phyloP scores from a whole-genome alignment of 306 rosid species.

The Lathyrus tuberosus region DNA sequence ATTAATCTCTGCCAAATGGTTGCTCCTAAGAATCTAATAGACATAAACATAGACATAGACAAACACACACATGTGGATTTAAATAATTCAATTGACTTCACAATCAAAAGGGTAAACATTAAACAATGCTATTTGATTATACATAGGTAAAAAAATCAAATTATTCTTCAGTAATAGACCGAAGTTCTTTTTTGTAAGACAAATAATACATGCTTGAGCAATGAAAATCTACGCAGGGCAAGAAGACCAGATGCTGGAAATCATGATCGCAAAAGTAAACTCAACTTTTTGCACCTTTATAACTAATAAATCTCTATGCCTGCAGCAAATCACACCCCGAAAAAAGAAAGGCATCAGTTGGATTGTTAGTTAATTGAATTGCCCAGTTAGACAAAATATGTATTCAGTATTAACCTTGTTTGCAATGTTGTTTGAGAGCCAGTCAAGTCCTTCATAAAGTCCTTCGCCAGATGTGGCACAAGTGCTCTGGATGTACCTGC shows the following conservation, averaged over 20 bases:
- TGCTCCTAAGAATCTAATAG: not conserved
- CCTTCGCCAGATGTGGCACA: conserved; percentile 94
- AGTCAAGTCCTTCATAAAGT: conserved; percentile 91
- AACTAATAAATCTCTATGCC: conserved; percentile 55
- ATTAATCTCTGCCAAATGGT: not conserved
- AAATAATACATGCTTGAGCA: conserved; percentile 49
- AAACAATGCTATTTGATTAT: conserved; percentile 48
- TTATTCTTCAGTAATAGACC: conserved; percentile 48
- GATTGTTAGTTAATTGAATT: not conserved
- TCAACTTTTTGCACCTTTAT: conserved; percentile 36
- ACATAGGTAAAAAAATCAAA: conserved; percentile 39
- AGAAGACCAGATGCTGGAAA: conserved; percentile 36
- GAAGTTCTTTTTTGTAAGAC: conserved; percentile 38
- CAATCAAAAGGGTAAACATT: conserved; percentile 41
- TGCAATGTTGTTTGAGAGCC: conserved; percentile 91
- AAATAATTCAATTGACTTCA: conserved; percentile 36
- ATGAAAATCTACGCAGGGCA: conserved; percentile 43
- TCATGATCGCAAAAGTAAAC: conserved; percentile 28
- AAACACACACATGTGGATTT: conserved; percentile 13
- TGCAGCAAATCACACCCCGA: conserved; percentile 46
- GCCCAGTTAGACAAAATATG: not conserved
- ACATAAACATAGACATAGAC: not conserved
- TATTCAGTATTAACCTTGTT: conserved; percentile 57
- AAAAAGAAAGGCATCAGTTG: conserved; percentile 19
- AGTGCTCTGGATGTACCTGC: conserved; percentile 93